A percentile compares a stretch with the other conserved stretches of the same genome.
Conservation (phyloP, 345 rosid genomes). For the Durio zibethinus region DNA sequence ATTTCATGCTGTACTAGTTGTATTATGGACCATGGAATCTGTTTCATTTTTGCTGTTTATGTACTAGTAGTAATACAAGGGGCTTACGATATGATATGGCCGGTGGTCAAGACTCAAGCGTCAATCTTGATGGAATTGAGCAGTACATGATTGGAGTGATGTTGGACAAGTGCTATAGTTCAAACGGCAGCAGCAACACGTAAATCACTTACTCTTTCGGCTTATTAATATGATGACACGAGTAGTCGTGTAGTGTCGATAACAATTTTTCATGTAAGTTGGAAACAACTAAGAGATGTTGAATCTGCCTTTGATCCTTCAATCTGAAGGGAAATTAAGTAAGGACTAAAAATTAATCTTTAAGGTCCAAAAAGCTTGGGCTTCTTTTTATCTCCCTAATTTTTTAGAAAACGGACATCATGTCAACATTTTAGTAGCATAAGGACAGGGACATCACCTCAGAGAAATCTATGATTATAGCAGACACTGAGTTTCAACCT, state of each 20-base stretch:
- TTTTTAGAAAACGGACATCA: no score
- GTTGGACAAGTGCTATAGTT: neutral
- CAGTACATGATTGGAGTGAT: neutral
- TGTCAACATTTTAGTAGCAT: no score
- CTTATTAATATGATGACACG: no score
- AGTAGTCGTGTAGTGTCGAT: no score
- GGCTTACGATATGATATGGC: slow-evolving; percentile 12
- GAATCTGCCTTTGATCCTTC: neutral
- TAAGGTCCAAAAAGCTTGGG: neutral
- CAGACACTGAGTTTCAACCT: no score
- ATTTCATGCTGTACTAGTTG: neutral
- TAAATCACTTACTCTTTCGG: neutral
- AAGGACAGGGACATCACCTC: no score
- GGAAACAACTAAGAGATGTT: neutral
- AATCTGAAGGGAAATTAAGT: neutral
- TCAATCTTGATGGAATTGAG: slow-evolving; percentile 14
- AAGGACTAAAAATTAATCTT: neutral
- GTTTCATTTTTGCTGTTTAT: no score
- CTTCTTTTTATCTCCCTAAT: neutral
- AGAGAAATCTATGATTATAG: no score
- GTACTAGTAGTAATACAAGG: no score
- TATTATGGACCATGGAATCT: neutral
- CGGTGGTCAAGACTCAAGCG: slow-evolving; percentile 26
- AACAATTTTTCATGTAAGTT: neutral
- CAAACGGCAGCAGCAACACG: neutral